phyloP scores from a whole-genome alignment of 1,284 basidiomycete species.

The Cystobasidium slooffiae region DNA sequence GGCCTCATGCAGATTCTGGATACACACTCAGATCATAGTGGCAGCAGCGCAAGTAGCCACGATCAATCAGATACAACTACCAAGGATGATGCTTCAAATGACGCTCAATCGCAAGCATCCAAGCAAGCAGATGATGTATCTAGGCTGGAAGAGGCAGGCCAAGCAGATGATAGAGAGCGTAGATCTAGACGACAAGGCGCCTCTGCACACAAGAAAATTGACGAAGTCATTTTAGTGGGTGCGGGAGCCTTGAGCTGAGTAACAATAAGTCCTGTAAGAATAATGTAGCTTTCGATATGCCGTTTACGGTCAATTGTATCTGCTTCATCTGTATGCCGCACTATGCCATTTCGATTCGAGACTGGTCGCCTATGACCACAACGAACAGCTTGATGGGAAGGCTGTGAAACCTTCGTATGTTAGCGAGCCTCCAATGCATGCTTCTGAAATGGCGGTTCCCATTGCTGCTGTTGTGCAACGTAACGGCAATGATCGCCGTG shows the following conservation, averaged over 20 bases:
- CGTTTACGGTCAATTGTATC: too few relatives aligned
- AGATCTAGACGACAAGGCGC: background rate
- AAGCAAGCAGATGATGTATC: background rate
- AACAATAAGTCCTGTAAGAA: too few relatives aligned
- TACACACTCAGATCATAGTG: constrained; percentile 26
- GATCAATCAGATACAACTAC: background rate
- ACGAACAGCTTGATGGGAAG: too few relatives aligned
- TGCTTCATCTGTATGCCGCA: too few relatives aligned
- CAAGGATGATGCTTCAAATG: background rate
- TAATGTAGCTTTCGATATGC: background rate
- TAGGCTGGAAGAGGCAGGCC: background rate
- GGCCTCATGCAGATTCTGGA: constrained; percentile 21
- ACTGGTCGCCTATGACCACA: too few relatives aligned
- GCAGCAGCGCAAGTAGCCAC: constrained; percentile 3
- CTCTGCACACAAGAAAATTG: constrained; percentile 5
- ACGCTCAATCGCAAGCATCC: background rate
- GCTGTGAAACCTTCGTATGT: too few relatives aligned
- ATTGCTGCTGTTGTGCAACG: too few relatives aligned
- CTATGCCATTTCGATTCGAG: too few relatives aligned
- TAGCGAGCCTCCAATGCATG: too few relatives aligned
- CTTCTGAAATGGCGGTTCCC: too few relatives aligned
- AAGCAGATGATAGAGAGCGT: background rate
- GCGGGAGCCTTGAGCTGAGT: constrained; percentile 14
- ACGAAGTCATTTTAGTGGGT: constrained; percentile 36
- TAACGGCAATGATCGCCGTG: too few relatives aligned